Evolutionary conservation across 805 yeast genomes (phyloP).

Genomic region (Saturnispora galanensis): DNA sequence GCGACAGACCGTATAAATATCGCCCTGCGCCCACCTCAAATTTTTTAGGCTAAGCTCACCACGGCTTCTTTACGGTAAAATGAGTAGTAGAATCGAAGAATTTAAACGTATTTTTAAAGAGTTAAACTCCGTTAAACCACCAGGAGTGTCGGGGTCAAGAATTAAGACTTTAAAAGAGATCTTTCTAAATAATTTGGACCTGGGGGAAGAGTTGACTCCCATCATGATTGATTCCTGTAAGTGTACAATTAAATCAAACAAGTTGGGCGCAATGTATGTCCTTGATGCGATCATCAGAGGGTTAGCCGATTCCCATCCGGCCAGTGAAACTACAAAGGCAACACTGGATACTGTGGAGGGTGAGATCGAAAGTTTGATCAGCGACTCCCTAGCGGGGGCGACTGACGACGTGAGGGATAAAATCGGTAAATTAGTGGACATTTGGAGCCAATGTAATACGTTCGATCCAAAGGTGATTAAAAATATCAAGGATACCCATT

Average conservation of each 20-base stretch:
- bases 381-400: conserved; percentile 28
- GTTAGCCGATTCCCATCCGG: conserved; percentile 57
- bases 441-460: conserved; percentile 83
- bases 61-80: background rate
- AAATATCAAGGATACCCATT: conserved; percentile 48
- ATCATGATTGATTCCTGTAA: conserved; percentile 58
- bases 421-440: conserved; percentile 74
- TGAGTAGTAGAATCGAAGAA: conserved; percentile 17
- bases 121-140: conserved; percentile 55
- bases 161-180: conserved; percentile 75
- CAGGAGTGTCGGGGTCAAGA: conserved; percentile 94
- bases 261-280: conserved; percentile 83
- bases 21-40: background rate
- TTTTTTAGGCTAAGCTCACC: background rate
- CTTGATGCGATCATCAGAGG: conserved; percentile 89
- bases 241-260: conserved; percentile 67
- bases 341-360: too few relatives aligned
- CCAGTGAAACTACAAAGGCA: background rate
- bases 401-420: conserved; percentile 55
- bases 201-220: conserved; percentile 43
- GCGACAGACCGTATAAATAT: background rate
- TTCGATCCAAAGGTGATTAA: conserved; percentile 51
- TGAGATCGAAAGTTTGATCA: conserved; percentile 52
- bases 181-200: conserved; percentile 55
- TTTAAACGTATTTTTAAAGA: conserved; percentile 41